phyloP scores from a whole-genome alignment of 805 yeast species.

The Metschnikowia hibisci region DNA sequence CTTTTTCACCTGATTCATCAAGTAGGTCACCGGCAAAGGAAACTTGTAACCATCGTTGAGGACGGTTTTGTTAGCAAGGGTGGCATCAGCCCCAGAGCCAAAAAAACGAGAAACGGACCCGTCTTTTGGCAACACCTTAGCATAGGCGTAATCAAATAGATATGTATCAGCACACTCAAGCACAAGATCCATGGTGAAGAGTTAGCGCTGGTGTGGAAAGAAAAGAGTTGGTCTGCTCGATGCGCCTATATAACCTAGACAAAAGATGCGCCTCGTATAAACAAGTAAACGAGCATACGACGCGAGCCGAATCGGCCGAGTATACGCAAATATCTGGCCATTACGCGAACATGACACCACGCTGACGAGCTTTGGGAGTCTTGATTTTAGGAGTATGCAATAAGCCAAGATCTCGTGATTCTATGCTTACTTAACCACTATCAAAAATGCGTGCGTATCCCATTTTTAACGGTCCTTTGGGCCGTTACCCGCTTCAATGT shows the following conservation, averaged over 20 bases:
- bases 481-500: too few relatives aligned
- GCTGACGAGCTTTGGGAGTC: too few relatives aligned
- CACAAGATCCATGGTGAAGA: constrained; percentile 74
- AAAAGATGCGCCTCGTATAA: constrained; percentile 3
- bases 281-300: constrained; percentile 14
- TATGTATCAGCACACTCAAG: constrained; percentile 75
- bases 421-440: too few relatives aligned
- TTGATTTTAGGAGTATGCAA: background rate
- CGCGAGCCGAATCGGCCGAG: constrained; percentile 13
- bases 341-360: constrained; percentile 2
- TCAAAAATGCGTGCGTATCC: too few relatives aligned
- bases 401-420: background rate
- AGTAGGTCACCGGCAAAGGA: constrained; percentile 14
- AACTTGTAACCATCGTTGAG: constrained; percentile 13
- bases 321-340: constrained; percentile 4
- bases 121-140: constrained; percentile 60
- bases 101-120: constrained; percentile 34
- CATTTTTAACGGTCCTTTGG: too few relatives aligned
- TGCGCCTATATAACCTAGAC: constrained; percentile 3
- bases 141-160: constrained; percentile 70
- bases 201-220: background rate
- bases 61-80: constrained; percentile 14
- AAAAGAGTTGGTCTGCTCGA: background rate
- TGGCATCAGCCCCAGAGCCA: constrained; percentile 8
- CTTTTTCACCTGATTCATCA: constrained; percentile 15